These are phyloP conservation scores for Cardamine resedifolia DNA, from an alignment of 345 rosid species.

Conservation along the genomic window DNA sequence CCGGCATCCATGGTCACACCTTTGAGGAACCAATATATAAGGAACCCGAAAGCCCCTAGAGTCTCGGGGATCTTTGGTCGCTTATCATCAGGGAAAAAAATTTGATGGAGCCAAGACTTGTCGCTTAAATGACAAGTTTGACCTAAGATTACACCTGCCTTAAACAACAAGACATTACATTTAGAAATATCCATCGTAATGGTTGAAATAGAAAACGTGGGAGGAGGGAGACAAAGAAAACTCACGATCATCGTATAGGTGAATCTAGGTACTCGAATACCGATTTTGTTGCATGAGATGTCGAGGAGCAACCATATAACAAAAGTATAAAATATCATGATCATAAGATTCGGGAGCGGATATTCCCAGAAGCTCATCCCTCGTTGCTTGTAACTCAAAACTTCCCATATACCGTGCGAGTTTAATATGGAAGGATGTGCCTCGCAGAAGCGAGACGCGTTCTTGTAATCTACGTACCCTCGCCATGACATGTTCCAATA, in stretches of 20 bases:
- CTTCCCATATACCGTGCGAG: slow-evolving; percentile 39
- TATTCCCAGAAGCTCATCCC: slow-evolving; percentile 39
- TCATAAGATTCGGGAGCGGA: slow-evolving; percentile 36
- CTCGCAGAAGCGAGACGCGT: slow-evolving; percentile 26
- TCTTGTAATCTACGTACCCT: slow-evolving; percentile 15
- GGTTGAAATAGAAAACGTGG: not conserved
- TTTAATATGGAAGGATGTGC: slow-evolving; percentile 22
- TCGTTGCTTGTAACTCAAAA: not conserved
- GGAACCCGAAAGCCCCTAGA: slow-evolving; percentile 43
- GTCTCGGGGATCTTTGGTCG: slow-evolving; percentile 39
- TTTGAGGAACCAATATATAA: slow-evolving; percentile 46
- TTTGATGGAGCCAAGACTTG: slow-evolving; percentile 15
- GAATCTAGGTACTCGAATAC: slow-evolving; percentile 32
- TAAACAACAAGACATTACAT: slow-evolving; percentile 20
- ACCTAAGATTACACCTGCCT: slow-evolving; percentile 35
- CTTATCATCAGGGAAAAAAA: slow-evolving; percentile 32
- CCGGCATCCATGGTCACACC: slow-evolving; percentile 54
- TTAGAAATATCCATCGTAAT: not conserved
- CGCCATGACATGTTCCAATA: slow-evolving; percentile 28
- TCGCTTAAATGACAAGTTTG: slow-evolving; percentile 22
- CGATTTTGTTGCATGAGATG: slow-evolving; percentile 15
- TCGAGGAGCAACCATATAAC: slow-evolving; percentile 31
- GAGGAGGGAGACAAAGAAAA: not conserved
- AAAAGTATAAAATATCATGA: slow-evolving; percentile 24
- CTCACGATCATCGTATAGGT: slow-evolving; percentile 37